Percentiles rank a stretch among this genome's conserved stretches.
Conservation (phyloP, 2,329 filamentous ascomycete species). For the Phoma sp. region DNA sequence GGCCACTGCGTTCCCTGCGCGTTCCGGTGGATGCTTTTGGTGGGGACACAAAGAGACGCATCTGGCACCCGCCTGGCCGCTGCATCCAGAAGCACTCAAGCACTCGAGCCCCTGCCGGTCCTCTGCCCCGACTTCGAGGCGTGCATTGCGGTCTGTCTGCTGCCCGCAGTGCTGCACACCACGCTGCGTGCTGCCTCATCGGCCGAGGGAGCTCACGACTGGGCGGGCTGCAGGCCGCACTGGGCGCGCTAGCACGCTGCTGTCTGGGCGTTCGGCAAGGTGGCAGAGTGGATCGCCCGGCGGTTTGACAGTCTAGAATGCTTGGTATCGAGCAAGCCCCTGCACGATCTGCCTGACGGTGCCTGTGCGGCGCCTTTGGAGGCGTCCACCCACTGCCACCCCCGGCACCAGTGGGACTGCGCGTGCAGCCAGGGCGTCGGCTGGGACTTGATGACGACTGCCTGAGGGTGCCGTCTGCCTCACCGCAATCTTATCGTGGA, state of each 20-base stretch:
- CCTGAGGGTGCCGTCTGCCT: conserved; percentile 8
- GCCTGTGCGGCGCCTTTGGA: conserved; percentile 10
- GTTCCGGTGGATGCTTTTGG: conserved; percentile 12
- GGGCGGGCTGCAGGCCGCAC: conserved; percentile 2
- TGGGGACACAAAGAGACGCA: conserved; percentile 21
- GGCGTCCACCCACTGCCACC: conserved; percentile 5
- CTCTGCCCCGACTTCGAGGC: not conserved
- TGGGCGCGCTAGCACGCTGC: not conserved
- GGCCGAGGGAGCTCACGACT: conserved; percentile 6
- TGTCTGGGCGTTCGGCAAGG: conserved; percentile 11
- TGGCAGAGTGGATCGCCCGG: conserved; percentile 7
- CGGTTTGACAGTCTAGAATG: conserved; percentile 21
- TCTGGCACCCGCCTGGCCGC: conserved; percentile 10
- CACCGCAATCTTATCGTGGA: conserved; percentile 14
- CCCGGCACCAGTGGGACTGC: conserved; percentile 8
- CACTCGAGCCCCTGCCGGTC: not conserved
- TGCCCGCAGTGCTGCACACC: conserved; percentile 8
- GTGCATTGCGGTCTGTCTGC: not conserved
- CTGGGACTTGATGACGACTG: conserved; percentile 16
- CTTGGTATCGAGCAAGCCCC: conserved; percentile 7
- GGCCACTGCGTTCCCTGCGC: conserved; percentile 32
- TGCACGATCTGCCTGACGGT: conserved; percentile 11
- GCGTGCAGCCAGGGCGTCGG: conserved; percentile 8
- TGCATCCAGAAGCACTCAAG: conserved; percentile 7
- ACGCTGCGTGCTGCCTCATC: not conserved